Base-by-base conservation (phyloP, 805 yeast species). In the Saccharomycopsis capsularis region DNA sequence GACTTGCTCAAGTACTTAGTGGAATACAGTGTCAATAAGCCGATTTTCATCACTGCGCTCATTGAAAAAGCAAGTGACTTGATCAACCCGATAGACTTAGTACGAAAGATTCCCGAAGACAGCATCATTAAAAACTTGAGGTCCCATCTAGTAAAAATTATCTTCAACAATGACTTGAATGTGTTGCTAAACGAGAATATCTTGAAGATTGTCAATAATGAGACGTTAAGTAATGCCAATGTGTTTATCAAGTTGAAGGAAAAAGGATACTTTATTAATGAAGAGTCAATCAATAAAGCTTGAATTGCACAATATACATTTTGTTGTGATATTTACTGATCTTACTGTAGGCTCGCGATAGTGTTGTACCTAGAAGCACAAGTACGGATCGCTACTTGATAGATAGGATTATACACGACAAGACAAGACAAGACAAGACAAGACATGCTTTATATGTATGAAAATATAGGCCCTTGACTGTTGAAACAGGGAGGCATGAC, bases 1-100 rank as follows among this genome's bases (percentile, higher is more conserved):
- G 95, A 86, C n/a, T 67, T 88, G 9, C 89, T 96, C 95, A 79
- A 79, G 38, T 78, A 80, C 41, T 69, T 91, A 53, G 66, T 91
- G 9, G 80, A 78, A 19, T 79, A 81, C 61, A 81, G 95, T 19
- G 73, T 81, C 67, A 71, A 73, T 36, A 79, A 79, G 55, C 93
- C 96, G 0, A 70, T 70, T n/a, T 89, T 87, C 59, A 82, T 91
- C 39, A 77, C 78, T 52, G 84, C 85, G 4, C 68, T 91, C 42
- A 72, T 93, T 48, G 82, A 83, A 50, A 70, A 77, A 47, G 79
- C 85, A 1, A 86, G 84, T 55, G 80, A 74, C 44, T 72, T 73
- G 40, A 72, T 78, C 35, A 84, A 81, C 56, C 87, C 93, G 3
- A 73, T 81, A n/a, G 76, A 77, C 1, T 82, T 90, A 13, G 69